These are phyloP conservation scores for Debaryomyces subglobosus DNA, from an alignment of 1,139 yeast species.

Conservation along the genomic window DNA sequence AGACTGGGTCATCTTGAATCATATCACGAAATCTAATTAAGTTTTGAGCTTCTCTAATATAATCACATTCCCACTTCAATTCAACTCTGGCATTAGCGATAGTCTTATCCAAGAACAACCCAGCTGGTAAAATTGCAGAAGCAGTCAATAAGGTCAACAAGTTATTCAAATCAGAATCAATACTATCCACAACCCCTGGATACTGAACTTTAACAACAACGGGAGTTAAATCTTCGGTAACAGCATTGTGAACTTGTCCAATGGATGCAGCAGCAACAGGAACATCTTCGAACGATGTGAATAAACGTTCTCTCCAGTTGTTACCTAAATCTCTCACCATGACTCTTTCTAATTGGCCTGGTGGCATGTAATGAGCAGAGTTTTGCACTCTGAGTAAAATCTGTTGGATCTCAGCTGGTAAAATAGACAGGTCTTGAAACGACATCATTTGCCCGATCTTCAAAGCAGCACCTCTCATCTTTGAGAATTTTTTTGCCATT, in stretches of 20 bases:
- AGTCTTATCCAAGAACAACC: conserved; percentile 87
- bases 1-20: conserved; percentile 65
- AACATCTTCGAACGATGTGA: conserved; percentile 75
- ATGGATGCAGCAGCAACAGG: conserved; percentile 98
- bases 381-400: conserved; percentile 86
- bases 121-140: conserved; percentile 84
- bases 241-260: conserved; percentile 93
- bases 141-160: conserved; percentile 81
- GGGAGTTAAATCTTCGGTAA: conserved; percentile 60
- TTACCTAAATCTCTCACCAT: conserved; percentile 74
- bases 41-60: conserved; percentile 84
- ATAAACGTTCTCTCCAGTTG: conserved; percentile 72
- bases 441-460: conserved; percentile 95
- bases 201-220: conserved; percentile 98
- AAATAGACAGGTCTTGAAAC: conserved; percentile 83
- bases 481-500: conserved; percentile 81
- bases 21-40: conserved; percentile 68
- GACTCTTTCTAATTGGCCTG: conserved; percentile 79
- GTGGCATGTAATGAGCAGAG: conserved; percentile 96
- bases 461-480: conserved; percentile 98
- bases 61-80: conserved; percentile 97
- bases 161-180: conserved; percentile 91
- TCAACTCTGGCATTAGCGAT: conserved; percentile 92
- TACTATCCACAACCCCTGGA: conserved; percentile 95
- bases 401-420: conserved; percentile 84